A percentile compares a stretch with the other conserved stretches of the same genome.
Evolutionary conservation across 208 protist genomes (phyloP).

Genomic region (Phytomonas francai): DNA sequence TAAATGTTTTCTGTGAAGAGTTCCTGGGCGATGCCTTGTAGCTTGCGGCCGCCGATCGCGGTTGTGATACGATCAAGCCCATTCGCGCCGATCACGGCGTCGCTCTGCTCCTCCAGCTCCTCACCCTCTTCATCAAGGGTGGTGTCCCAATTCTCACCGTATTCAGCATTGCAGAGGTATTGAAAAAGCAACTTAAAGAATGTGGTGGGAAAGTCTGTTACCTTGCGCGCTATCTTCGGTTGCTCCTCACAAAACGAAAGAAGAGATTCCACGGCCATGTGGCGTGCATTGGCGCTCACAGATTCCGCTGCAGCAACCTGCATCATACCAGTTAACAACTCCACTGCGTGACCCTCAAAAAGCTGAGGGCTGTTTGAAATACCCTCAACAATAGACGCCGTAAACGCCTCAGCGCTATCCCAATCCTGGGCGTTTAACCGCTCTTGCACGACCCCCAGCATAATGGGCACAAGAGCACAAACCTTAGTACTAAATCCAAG

Average conservation of each 20-base stretch:
- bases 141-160: constrained; percentile 60
- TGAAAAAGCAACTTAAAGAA: constrained; percentile 84
- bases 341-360: constrained; percentile 42
- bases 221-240: constrained; percentile 70
- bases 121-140: constrained; percentile 35
- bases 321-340: constrained; percentile 64
- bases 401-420: constrained; percentile 47
- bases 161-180: constrained; percentile 64
- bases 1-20: constrained; percentile 72
- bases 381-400: constrained; percentile 45
- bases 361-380: constrained; percentile 35
- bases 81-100: constrained; percentile 49
- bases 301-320: constrained; percentile 49
- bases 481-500: constrained; percentile 32
- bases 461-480: constrained; percentile 39
- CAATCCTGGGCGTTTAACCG: constrained; percentile 57
- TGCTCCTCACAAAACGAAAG: constrained; percentile 74
- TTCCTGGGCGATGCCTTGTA: constrained; percentile 50
- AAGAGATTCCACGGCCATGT: constrained; percentile 78
- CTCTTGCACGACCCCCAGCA: constrained; percentile 56
- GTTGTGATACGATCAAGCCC: constrained; percentile 74
- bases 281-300: constrained; percentile 41
- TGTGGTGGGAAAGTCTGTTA: constrained; percentile 63
- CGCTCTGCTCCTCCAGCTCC: constrained; percentile 52
- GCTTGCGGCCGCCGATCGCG: constrained; percentile 68